Percentiles rank a stretch among this genome's conserved stretches.
phyloP scores from a whole-genome alignment of 2,329 filamentous ascomycete genomes.

The Fusarium robinianum region DNA sequence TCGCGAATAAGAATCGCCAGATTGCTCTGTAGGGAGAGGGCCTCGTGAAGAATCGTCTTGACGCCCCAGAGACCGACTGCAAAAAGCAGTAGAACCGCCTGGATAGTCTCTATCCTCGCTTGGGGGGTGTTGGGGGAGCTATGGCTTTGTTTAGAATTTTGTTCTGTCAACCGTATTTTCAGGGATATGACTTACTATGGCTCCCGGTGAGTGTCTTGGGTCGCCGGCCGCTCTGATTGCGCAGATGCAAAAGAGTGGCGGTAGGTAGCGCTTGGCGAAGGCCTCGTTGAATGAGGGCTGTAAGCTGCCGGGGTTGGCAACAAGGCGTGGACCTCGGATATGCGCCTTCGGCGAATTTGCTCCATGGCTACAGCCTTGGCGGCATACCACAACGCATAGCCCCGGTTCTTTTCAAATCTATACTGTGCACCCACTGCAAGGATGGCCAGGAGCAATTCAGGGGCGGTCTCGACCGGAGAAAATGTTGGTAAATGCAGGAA shows the following conservation, averaged over 20 bases:
- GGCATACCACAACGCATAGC: slow-evolving; percentile 65
- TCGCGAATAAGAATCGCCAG: slow-evolving; percentile 62
- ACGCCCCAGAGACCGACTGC: slow-evolving; percentile 65
- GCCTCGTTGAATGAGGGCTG: slow-evolving; percentile 62
- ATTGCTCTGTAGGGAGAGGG: slow-evolving; percentile 62
- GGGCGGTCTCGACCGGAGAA: slow-evolving; percentile 64
- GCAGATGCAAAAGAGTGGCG: slow-evolving; percentile 63
- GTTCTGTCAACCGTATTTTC: not conserved
- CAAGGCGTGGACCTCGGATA: slow-evolving; percentile 60
- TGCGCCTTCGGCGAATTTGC: slow-evolving; percentile 61
- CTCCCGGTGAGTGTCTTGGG: slow-evolving; percentile 62
- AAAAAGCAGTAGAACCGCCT: slow-evolving; percentile 64
- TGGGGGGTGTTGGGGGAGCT: slow-evolving; percentile 64
- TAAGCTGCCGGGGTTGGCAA: slow-evolving; percentile 62
- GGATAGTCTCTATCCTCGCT: slow-evolving; percentile 66
- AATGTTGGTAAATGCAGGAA: slow-evolving; percentile 72
- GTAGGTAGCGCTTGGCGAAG: slow-evolving; percentile 61
- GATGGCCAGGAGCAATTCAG: slow-evolving; percentile 70
- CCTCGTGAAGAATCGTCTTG: slow-evolving; percentile 63
- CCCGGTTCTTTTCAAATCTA: slow-evolving; percentile 62
- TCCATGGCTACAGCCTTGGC: slow-evolving; percentile 62
- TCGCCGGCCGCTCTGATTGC: slow-evolving; percentile 60
- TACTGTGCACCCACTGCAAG: slow-evolving; percentile 71
- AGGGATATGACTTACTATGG: slow-evolving; percentile 55
- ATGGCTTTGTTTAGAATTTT: slow-evolving; percentile 4